Evolutionary conservation across 768 basidiomycete species (phyloP).

Genomic region (Trametopsis cervina): DNA sequence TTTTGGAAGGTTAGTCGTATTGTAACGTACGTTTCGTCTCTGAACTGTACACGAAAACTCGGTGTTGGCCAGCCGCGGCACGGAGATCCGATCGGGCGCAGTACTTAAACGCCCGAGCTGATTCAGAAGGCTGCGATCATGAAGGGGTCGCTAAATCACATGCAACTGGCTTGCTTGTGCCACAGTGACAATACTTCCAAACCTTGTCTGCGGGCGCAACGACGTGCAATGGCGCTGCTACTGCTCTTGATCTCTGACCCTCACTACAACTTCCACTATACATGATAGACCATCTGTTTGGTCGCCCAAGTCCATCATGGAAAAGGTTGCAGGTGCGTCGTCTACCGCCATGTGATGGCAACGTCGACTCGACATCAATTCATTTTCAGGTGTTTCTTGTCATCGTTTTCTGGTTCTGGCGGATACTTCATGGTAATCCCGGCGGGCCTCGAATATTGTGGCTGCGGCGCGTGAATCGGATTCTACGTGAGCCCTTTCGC

Average conservation of each 20-base stretch:
- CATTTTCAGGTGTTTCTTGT: slow-evolving; percentile 73
- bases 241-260: slow-evolving; percentile 7
- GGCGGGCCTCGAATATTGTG: slow-evolving; percentile 62
- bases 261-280: slow-evolving; percentile 4
- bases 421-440: slow-evolving; percentile 59
- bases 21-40: too few species aligned
- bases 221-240: too few species aligned
- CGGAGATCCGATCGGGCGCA: too few species aligned
- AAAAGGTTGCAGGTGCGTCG: slow-evolving; percentile 69
- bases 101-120: too few species aligned
- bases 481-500: slow-evolving; percentile 42
- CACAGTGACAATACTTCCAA: too few species aligned
- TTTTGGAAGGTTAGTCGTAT: too few species aligned
- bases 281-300: slow-evolving; percentile 94
- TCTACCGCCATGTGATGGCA: neutral
- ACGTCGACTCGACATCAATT: neutral
- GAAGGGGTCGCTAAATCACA: too few species aligned
- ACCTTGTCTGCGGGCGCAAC: too few species aligned
- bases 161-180: too few species aligned
- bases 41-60: too few species aligned
- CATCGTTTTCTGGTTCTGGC: slow-evolving; percentile 86
- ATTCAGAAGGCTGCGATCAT: too few species aligned
- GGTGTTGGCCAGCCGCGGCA: too few species aligned
- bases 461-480: slow-evolving; percentile 51
- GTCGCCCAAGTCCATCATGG: slow-evolving; percentile 85